These are phyloP conservation scores for Peronospora tabacina DNA, from an alignment of 352 stramenopile species.

Conservation along the genomic window DNA sequence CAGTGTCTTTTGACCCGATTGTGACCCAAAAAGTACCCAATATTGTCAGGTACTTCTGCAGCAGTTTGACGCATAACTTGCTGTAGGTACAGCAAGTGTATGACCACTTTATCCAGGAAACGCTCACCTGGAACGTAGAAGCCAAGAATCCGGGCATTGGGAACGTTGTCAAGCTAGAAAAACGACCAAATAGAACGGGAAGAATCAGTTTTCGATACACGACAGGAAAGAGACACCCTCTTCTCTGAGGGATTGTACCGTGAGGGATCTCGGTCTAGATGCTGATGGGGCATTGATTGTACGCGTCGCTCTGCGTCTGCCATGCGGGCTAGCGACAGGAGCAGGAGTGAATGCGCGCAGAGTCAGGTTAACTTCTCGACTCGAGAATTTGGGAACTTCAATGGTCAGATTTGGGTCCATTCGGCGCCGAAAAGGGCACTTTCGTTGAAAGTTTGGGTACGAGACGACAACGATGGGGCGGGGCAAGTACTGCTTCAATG, in stretches of 20 bases:
- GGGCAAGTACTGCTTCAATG: conserved; percentile 77
- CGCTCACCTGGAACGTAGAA: conserved; percentile 39
- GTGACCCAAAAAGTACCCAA: not conserved
- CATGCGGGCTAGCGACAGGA: conserved; percentile 9
- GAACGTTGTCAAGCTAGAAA: conserved; percentile 55
- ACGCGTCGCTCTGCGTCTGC: conserved; percentile 24
- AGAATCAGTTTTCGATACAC: not conserved
- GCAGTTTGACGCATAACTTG: not conserved
- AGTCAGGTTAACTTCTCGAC: too few relatives aligned
- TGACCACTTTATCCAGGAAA: not conserved
- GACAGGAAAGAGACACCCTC: too few relatives aligned
- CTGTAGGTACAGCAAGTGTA: not conserved
- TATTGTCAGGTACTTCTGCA: not conserved
- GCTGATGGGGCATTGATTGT: too few relatives aligned
- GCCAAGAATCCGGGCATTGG: conserved; percentile 50
- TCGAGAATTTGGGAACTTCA: not conserved
- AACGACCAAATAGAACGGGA: not conserved
- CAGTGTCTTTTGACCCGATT: conserved; percentile 15
- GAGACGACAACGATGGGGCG: conserved; percentile 21
- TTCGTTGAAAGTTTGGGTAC: not conserved
- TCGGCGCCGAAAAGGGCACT: not conserved
- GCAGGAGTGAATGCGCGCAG: not conserved
- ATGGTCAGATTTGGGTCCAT: not conserved
- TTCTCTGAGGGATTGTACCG: conserved; percentile 20
- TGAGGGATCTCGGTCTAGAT: conserved; percentile 45